Conservation (phyloP, 2,329 filamentous ascomycete species). For the Leptographium lundbergii region DNA sequence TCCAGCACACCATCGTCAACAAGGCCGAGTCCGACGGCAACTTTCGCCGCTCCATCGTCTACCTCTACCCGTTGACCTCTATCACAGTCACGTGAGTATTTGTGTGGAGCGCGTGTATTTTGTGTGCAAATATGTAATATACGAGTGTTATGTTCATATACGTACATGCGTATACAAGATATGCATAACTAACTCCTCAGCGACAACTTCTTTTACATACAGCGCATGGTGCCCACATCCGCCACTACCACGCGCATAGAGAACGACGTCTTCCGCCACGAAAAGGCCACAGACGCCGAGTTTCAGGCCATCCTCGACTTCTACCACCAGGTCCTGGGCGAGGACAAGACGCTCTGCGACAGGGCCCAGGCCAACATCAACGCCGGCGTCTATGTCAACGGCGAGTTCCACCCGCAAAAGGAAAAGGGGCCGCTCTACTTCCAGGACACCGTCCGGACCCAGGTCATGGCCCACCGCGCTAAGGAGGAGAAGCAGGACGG, state of each 20-base stretch:
- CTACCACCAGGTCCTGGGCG: conserved; percentile 37
- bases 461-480: conserved; percentile 17
- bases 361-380: conserved; percentile 36
- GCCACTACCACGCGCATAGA: conserved; percentile 29
- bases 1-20: conserved; percentile 9
- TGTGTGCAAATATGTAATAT: too few species aligned
- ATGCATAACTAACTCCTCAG: conserved; percentile 16
- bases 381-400: conserved; percentile 35
- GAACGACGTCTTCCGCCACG: conserved; percentile 39
- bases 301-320: conserved; percentile 33
- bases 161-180: neutral
- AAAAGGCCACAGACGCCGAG: conserved; percentile 30
- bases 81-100: conserved; percentile 25
- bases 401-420: conserved; percentile 36
- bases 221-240: conserved; percentile 33
- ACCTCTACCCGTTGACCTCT: conserved; percentile 26
- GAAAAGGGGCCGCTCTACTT: conserved; percentile 41
- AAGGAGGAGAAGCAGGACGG: conserved; percentile 12
- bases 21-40: conserved; percentile 6
- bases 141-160: too few species aligned
- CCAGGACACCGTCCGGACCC: conserved; percentile 16
- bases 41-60: conserved; percentile 20
- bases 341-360: conserved; percentile 38
- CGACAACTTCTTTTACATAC: conserved; percentile 37
- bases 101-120: too few species aligned